Conservation (phyloP, 768 basidiomycete genomes). For the Serpula lacrymans region DNA sequence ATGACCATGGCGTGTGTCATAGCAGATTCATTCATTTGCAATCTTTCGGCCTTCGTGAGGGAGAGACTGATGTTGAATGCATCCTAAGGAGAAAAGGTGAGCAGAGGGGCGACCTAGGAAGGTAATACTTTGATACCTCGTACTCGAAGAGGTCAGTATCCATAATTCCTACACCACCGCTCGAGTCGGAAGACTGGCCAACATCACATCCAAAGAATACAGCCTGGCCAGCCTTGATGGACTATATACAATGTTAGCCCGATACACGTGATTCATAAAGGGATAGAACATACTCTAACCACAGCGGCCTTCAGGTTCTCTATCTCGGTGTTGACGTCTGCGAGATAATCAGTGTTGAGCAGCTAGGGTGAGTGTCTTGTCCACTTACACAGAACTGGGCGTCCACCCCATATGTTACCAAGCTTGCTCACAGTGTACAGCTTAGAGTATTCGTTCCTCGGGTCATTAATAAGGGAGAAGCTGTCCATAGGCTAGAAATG, state of each 20-base stretch:
- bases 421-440: conserved; percentile 91
- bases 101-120: background rate
- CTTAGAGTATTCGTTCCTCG: conserved; percentile 77
- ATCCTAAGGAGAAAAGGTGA: conserved; percentile 39
- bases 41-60: conserved; percentile 81
- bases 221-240: conserved; percentile 83
- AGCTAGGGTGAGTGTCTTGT: background rate
- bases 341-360: background rate
- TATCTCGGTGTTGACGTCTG: conserved; percentile 88
- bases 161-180: conserved; percentile 69
- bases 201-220: conserved; percentile 98
- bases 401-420: conserved; percentile 88
- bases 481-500: conserved; percentile 56
- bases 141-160: conserved; percentile 81
- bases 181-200: conserved; percentile 73
- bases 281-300: conserved; percentile 48
- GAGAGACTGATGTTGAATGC: conserved; percentile 81
- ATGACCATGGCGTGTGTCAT: conserved; percentile 95
- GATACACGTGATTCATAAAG: background rate
- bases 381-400: conserved; percentile 75
- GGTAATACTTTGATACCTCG: conserved; percentile 43
- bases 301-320: conserved; percentile 79
- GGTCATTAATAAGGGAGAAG: conserved; percentile 95
- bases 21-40: conserved; percentile 76
- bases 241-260: conserved; percentile 26